Conservation (phyloP, 306 rosid genomes). For the Gastrolobium villosum region DNA sequence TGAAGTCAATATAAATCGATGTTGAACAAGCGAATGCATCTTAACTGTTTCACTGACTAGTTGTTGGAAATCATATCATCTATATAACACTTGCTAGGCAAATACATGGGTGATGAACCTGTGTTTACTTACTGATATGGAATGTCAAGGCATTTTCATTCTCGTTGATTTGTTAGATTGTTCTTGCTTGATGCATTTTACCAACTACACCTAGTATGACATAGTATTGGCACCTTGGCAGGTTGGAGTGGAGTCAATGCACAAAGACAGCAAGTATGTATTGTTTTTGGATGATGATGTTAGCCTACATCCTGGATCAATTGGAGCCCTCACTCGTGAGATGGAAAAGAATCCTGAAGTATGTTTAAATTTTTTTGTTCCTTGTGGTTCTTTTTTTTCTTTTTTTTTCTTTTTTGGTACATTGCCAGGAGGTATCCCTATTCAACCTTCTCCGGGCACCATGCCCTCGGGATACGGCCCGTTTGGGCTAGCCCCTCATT, state of each 20-base stretch:
- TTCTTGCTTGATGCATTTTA: conserved; percentile 31
- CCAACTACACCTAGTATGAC: conserved; percentile 22
- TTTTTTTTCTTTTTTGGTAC: no score
- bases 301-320: conserved; percentile 96
- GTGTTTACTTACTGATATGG: conserved; percentile 27
- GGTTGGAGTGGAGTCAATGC: conserved; percentile 96
- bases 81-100: neutral
- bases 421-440: no score
- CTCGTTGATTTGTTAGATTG: conserved; percentile 31
- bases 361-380: conserved; percentile 15
- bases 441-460: no score
- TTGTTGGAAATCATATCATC: neutral
- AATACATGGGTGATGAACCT: conserved; percentile 24
- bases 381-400: conserved; percentile 21
- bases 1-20: neutral
- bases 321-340: conserved; percentile 84
- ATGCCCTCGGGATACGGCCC: no score
- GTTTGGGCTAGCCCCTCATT: no score
- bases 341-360: conserved; percentile 97
- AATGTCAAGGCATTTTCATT: conserved; percentile 30
- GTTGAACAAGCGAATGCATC: conserved; percentile 5
- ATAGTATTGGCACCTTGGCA: conserved; percentile 51
- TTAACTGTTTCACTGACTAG: conserved; percentile 34
- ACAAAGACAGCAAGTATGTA: conserved; percentile 85
- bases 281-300: conserved; percentile 96